Percentiles rank a stretch among this genome's conserved stretches.
These are phyloP conservation scores for Trichosporon coremiiforme DNA, from an alignment of 1,284 basidiomycete species.

Conservation along the genomic window DNA sequence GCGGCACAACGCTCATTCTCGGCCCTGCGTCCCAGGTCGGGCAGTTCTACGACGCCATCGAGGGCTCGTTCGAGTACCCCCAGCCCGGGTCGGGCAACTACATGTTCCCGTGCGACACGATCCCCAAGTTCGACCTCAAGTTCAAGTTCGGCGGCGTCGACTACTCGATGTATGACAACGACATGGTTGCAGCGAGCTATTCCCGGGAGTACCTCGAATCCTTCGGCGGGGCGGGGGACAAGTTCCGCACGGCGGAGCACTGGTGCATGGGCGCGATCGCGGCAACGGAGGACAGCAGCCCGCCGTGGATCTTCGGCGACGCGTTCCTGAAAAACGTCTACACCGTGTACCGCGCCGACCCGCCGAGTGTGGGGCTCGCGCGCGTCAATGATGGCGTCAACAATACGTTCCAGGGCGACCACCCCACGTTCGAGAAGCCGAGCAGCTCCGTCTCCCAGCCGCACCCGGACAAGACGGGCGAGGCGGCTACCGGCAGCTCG, in stretches of 20 bases:
- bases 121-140: constrained; percentile 9
- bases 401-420: constrained; percentile 18
- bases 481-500: not conserved
- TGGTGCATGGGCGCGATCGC: constrained; percentile 14
- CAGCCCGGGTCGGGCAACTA: constrained; percentile 16
- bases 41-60: not conserved
- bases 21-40: not conserved
- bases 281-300: not conserved
- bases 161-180: constrained; percentile 17
- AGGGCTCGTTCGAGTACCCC: constrained; percentile 20
- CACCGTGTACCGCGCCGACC: constrained; percentile 74
- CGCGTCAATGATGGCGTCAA: constrained; percentile 35
- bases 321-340: constrained; percentile 80
- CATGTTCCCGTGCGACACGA: constrained; percentile 33
- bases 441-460: not conserved
- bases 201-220: not conserved
- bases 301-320: constrained; percentile 60
- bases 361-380: constrained; percentile 81
- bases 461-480: constrained; percentile 14
- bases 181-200: constrained; percentile 1
- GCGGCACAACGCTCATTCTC: not conserved
- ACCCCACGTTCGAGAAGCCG: constrained; percentile 10
- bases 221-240: not conserved
- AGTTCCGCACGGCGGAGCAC: constrained; percentile 3
- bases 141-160: constrained; percentile 22